phyloP scores from a whole-genome alignment of 495 filamentous ascomycete genomes.

The Bacidia gigantensis region DNA sequence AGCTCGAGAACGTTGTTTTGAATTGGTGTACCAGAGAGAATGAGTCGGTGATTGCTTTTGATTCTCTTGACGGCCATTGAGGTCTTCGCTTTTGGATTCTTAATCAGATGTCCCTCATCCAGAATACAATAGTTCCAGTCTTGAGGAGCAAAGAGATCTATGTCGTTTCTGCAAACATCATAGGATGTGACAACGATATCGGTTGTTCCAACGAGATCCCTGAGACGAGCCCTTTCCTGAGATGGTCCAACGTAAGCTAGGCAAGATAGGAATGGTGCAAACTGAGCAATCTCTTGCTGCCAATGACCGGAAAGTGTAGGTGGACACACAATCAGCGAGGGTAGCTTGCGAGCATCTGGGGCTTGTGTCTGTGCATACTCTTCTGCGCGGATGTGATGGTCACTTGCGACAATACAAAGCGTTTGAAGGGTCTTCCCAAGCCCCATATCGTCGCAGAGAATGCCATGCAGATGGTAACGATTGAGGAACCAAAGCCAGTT shows the following conservation, averaged over 20 bases:
- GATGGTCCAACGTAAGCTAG: slow-evolving; percentile 86
- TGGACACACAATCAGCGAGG: slow-evolving; percentile 89
- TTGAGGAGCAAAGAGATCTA: slow-evolving; percentile 64
- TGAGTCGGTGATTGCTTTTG: slow-evolving; percentile 81
- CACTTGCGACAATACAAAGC: slow-evolving; percentile 92
- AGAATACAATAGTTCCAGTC: slow-evolving; percentile 96
- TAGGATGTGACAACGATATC: slow-evolving; percentile 97
- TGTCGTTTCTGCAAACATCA: slow-evolving; percentile 90
- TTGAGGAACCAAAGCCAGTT: slow-evolving; percentile 99
- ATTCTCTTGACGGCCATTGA: slow-evolving; percentile 81
- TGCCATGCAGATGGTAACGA: slow-evolving; percentile 91
- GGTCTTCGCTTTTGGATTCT: slow-evolving; percentile 91
- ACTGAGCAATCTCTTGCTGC: slow-evolving; percentile 92
- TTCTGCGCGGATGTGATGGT: slow-evolving; percentile 85
- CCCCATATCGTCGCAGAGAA: slow-evolving; percentile 98
- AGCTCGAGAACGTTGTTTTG: slow-evolving; percentile 96
- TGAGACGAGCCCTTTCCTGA: slow-evolving; percentile 55
- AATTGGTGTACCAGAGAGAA: slow-evolving; percentile 92
- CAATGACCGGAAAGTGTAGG: slow-evolving; percentile 97
- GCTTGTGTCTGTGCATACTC: slow-evolving; percentile 70
- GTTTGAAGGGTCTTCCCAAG: slow-evolving; percentile 96
- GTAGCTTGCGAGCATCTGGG: slow-evolving; percentile 62
- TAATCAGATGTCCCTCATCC: slow-evolving; percentile 95
- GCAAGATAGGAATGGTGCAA: slow-evolving; percentile 82
- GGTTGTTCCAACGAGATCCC: slow-evolving; percentile 51